Base-by-base conservation (phyloP, 306 rosid species). In the Vachellia collinsii region DNA sequence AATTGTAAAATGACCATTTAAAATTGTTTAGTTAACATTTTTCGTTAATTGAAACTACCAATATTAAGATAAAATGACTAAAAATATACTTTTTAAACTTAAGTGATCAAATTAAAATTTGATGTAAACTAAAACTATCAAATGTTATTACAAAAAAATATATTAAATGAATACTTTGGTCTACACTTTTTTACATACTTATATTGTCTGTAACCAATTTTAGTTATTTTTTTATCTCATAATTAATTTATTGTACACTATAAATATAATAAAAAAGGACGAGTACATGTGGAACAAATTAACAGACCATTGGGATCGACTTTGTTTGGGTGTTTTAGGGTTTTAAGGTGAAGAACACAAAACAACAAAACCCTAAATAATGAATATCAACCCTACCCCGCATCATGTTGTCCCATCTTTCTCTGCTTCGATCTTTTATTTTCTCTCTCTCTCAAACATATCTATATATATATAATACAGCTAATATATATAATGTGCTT, bases 321-420 rank as follows among this genome's bases (percentile, higher is more conserved):
- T 51, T 76, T 38, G 47, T 19, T 19, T 44, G 8, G 67, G 16
- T 61, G 14, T 58, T 65, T 65, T 14, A 66, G 47, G 47, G 47
- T 41, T 66, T 65, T 38, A 66, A 8, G 51, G 43, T 61, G 20
- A 76, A 59, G 47, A n/a, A 7, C 16, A 59, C 6, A 59, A 22
- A 6, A 11, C 65, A 22, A 20, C 34, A 67, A 70, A 69, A 41
- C 25, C 56, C 70, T 42, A 53, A 68, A 44, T 29, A 29, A 29
- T 29, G 1, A 29, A 29, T 43, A 53, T 37, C 3, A 3, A n/a
- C 63, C 79, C 76, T 68, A 82, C 82, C 13, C 75, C 50, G 39
- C 74, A 38, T 70, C 53, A 83, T 54, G 70, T 46, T 62, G 38
- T 78, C 48, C 51, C 36, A 5, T 73, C 62, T 77, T 65, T 53